Conservation (phyloP, 2,329 filamentous ascomycete genomes). For the Claviceps monticola region DNA sequence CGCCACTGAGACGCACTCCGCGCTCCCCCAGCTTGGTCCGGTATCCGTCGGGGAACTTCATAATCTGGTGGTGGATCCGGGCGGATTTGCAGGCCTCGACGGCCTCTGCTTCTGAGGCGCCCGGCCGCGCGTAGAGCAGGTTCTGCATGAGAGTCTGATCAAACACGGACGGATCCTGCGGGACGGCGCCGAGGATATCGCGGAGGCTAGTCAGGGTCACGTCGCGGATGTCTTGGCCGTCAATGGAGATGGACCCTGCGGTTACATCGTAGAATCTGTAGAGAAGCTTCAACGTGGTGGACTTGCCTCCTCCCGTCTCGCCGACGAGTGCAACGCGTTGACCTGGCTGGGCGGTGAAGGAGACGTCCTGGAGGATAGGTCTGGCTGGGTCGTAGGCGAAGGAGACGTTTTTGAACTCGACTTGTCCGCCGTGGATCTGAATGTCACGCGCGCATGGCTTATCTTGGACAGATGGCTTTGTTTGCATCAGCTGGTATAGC, state of each 20-base stretch:
- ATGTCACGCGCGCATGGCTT: background rate
- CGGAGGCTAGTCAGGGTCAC: constrained; percentile 44
- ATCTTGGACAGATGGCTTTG: too few species aligned
- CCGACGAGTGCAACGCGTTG: constrained; percentile 47
- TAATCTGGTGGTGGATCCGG: constrained; percentile 50
- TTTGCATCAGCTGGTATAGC: constrained; percentile 41
- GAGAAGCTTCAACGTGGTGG: constrained; percentile 46
- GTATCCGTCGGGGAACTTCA: constrained; percentile 40
- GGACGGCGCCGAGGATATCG: constrained; percentile 46
- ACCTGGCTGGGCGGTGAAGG: constrained; percentile 33
- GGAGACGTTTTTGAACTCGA: constrained; percentile 38
- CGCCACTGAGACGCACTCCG: constrained; percentile 34
- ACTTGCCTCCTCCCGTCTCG: constrained; percentile 49
- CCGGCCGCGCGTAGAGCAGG: constrained; percentile 45
- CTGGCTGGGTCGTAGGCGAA: constrained; percentile 43
- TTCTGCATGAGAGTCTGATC: constrained; percentile 52
- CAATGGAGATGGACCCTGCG: constrained; percentile 38
- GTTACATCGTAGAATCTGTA: constrained; percentile 47
- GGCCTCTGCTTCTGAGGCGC: constrained; percentile 47
- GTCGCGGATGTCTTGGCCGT: constrained; percentile 44
- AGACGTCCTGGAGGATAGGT: constrained; percentile 33
- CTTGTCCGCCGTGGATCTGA: constrained; percentile 28
- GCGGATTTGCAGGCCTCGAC: constrained; percentile 46
- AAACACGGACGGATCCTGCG: constrained; percentile 51
- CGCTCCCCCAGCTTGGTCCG: constrained; percentile 32